Percentiles rank a stretch among this genome's conserved stretches.
Conservation (phyloP, 2,329 filamentous ascomycete species). For the Paecilomyces formosus region DNA sequence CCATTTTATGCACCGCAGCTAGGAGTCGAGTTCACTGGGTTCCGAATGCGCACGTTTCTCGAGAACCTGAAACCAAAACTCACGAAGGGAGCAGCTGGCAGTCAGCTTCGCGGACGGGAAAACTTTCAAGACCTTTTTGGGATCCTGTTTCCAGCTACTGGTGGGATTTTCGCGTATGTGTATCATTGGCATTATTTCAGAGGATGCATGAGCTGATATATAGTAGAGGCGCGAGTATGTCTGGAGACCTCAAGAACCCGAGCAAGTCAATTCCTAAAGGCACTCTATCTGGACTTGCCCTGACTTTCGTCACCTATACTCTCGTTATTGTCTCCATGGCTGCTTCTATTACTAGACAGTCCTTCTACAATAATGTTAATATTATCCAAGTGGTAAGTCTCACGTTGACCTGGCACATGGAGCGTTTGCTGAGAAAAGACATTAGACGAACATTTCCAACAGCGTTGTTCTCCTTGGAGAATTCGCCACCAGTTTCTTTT, state of each 20-base stretch:
- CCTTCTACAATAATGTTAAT: slow-evolving; percentile 67
- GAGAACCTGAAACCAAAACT: slow-evolving; percentile 66
- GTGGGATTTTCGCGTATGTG: slow-evolving; percentile 50
- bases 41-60: slow-evolving; percentile 61
- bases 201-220: slow-evolving; percentile 48
- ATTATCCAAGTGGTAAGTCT: slow-evolving; percentile 61
- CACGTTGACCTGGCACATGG: background rate
- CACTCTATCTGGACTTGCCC: slow-evolving; percentile 68
- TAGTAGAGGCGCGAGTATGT: slow-evolving; percentile 72
- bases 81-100: slow-evolving; percentile 55
- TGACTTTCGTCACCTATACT: slow-evolving; percentile 70
- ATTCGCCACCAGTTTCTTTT: slow-evolving; percentile 76
- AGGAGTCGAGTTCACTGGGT: slow-evolving; percentile 69
- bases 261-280: slow-evolving; percentile 78
- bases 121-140: slow-evolving; percentile 79
- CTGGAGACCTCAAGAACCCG: slow-evolving; percentile 73
- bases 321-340: slow-evolving; percentile 73
- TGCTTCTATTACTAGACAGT: slow-evolving; percentile 64
- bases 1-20: slow-evolving; percentile 59
- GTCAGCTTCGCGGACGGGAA: slow-evolving; percentile 54
- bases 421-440: background rate
- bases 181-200: background rate
- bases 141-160: slow-evolving; percentile 70
- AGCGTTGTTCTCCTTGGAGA: slow-evolving; percentile 71
- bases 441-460: slow-evolving; percentile 64